Percentiles rank a stretch among this genome's conserved stretches.
phyloP scores from a whole-genome alignment of 805 yeast genomes.

The Saccharomyces cerevisiae region DNA sequence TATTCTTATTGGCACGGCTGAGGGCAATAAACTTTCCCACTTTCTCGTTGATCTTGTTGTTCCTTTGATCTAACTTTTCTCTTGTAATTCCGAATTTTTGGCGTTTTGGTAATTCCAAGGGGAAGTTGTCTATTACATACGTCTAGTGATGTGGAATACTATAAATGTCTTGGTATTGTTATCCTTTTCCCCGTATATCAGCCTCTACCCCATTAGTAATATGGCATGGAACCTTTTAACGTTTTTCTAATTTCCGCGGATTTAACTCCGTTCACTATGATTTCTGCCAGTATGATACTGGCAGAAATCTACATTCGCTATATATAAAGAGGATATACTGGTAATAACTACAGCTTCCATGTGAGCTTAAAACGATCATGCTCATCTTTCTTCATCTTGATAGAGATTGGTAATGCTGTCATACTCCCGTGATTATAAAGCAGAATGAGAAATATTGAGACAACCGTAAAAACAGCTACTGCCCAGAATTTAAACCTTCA shows the following conservation, averaged over 20 bases:
- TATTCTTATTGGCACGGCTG: not conserved
- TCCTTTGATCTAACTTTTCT: not conserved
- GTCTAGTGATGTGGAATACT: not conserved
- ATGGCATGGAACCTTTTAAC: not conserved
- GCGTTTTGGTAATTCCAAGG: not conserved
- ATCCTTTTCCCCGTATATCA: not conserved
- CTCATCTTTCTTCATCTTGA: not conserved
- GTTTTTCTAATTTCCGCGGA: not conserved
- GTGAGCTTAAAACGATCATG: not conserved
- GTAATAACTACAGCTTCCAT: not conserved
- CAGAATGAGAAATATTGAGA: not conserved
- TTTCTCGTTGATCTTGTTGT: not conserved
- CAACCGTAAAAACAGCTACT: not conserved
- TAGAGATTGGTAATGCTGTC: not conserved
- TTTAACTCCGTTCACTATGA: not conserved
- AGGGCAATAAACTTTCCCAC: not conserved
- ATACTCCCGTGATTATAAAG: not conserved
- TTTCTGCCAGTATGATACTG: not conserved
- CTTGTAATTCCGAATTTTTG: not conserved
- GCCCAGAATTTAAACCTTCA: not conserved
- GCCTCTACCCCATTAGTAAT: not conserved
- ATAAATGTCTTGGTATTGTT: not conserved
- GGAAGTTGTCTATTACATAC: not conserved
- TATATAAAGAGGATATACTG: not conserved
- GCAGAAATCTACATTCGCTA: not conserved